Evolutionary conservation across 331 rosid genomes (phyloP).

Genomic region (Pyracantha coccinea): DNA sequence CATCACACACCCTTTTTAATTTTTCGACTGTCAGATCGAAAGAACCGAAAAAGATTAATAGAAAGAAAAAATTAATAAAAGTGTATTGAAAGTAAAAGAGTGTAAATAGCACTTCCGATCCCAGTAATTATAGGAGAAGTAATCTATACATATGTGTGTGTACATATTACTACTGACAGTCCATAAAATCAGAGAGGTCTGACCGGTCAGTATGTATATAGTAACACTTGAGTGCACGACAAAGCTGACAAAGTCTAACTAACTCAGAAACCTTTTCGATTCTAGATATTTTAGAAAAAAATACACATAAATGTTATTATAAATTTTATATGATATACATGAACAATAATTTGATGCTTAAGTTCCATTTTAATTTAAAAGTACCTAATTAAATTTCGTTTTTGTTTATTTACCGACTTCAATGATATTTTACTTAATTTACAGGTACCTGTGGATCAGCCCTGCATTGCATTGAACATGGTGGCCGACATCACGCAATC

Average conservation of each 20-base stretch:
- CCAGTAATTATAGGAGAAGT: too few relatives aligned
- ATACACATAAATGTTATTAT: not conserved
- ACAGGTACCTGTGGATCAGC: conserved; percentile 86
- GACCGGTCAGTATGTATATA: not conserved
- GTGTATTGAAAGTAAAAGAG: too few relatives aligned
- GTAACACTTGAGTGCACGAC: not conserved
- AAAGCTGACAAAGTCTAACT: not conserved
- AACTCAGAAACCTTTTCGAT: not conserved
- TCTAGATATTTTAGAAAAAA: too few relatives aligned
- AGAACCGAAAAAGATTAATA: too few relatives aligned
- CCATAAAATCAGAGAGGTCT: not conserved
- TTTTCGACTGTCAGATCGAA: too few relatives aligned
- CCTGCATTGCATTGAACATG: conserved; percentile 74
- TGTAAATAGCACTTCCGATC: too few relatives aligned
- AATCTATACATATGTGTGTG: too few relatives aligned
- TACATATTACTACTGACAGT: not conserved
- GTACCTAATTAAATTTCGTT: not conserved
- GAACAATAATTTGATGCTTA: not conserved
- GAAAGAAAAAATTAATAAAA: too few relatives aligned
- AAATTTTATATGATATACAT: too few relatives aligned
- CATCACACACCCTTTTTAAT: too few relatives aligned
- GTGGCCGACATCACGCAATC: conserved; percentile 57
- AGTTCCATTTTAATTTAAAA: not conserved
- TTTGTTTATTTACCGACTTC: not conserved
- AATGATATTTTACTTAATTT: not conserved